Evolutionary conservation across 495 filamentous ascomycete species (phyloP), one percentile per base, ranked within the genome.

Genomic region (Neurospora sp.): DNA sequence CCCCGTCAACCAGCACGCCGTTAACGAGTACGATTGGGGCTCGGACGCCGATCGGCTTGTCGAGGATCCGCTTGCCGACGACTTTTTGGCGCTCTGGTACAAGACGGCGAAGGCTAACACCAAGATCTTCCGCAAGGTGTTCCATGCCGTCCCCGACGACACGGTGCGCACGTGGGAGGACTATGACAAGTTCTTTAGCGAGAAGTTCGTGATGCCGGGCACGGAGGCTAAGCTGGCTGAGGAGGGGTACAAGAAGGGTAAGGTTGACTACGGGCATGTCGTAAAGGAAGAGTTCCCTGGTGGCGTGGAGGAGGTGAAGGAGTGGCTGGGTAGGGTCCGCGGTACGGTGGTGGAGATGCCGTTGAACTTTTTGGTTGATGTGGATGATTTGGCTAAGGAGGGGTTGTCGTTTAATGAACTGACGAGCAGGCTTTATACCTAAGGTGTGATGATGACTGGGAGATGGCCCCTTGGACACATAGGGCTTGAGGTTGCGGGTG

Each of bases 261-360:
- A 87, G 74, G 84, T 85, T 9, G 82, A 88, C 78, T 96, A 93
- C 84, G 95, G 95, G 7, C 95, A 97, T 82, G 93, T 97, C 2
- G 93, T 97, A 11, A 85, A 83, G 39, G 90, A 92, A 69, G 90
- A 97, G 76, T 97, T 97, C 87, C 72, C 86, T 76, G 76, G 85
- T 6, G 84, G 94, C 82, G 20, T 89, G 35, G 79, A 78, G 41
- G 91, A 96, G 84, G 86, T 98, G 46, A 98, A 98, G 85, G 93
- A 93, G 41, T 84, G 89, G 81, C 82, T 98, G 72, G 88, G 87
- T 71, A 85, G 87, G 69, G 86, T 97, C 16, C 90, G 90, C 75
- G 95, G 95, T 0, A 93, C 88, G 16, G 78, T 97, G 59, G 94
- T 97, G 31, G 92, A 97, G 85, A 97, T 97, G 95, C 93, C 94